A percentile compares a stretch with the other conserved stretches of the same genome.
Conservation (phyloP, 2,329 filamentous ascomycete species). For the Aspergillus hortae region DNA sequence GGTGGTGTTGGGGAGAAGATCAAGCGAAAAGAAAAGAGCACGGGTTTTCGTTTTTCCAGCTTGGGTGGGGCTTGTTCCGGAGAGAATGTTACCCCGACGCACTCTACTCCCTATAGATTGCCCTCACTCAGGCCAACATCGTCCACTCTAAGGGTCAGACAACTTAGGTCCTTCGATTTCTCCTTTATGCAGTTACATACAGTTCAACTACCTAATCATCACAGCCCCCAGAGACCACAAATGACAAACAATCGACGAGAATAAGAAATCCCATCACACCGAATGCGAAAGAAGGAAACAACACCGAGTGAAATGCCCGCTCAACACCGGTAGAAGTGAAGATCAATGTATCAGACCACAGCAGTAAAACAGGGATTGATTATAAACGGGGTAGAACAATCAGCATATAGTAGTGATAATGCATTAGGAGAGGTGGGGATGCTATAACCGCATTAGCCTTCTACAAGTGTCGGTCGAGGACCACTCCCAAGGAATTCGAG, state of each 20-base stretch:
- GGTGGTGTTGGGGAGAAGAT: neutral
- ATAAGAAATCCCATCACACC: conserved; percentile 23
- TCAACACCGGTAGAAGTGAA: conserved; percentile 25
- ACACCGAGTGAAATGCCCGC: conserved; percentile 31
- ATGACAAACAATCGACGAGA: conserved; percentile 3
- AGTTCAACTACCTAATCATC: conserved; percentile 12
- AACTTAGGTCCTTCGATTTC: conserved; percentile 18
- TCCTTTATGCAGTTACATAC: conserved; percentile 24
- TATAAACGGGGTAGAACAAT: conserved; percentile 7
- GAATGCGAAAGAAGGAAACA: conserved; percentile 21
- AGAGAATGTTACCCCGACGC: neutral
- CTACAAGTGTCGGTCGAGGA: conserved; percentile 73
- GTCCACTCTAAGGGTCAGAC: too few species aligned
- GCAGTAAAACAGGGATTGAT: conserved; percentile 9
- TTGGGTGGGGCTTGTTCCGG: neutral
- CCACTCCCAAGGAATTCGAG: conserved; percentile 79
- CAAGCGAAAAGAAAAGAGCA: neutral
- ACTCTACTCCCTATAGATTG: neutral
- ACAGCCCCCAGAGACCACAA: conserved; percentile 13
- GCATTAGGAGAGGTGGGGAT: conserved; percentile 4
- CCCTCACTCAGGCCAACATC: too few species aligned
- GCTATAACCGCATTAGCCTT: conserved; percentile 54
- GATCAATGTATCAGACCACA: conserved; percentile 13
- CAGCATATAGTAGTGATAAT: conserved; percentile 1
- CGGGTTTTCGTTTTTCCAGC: neutral